These are phyloP conservation scores for Metschnikowia cubensis DNA, from an alignment of 805 yeast genomes.

Conservation along the genomic window DNA sequence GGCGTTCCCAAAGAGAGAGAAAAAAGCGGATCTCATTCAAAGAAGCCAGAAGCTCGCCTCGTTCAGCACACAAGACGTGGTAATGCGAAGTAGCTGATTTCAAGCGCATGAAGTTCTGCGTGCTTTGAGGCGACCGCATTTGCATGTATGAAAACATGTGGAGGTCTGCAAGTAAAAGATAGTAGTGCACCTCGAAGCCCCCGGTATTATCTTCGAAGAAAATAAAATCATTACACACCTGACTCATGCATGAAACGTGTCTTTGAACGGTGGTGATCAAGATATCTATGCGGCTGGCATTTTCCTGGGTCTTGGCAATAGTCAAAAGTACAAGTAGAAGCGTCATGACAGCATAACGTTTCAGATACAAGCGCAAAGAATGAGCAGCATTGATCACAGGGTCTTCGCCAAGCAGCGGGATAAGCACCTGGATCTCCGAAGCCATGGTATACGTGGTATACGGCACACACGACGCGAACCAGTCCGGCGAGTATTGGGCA, in stretches of 20 bases:
- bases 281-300: background rate
- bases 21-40: conserved; percentile 7
- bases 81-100: conserved; percentile 10
- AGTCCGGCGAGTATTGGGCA: background rate
- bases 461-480: conserved; percentile 6
- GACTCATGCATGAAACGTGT: conserved; percentile 6
- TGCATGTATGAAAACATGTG: conserved; percentile 11
- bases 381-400: background rate
- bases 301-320: conserved; percentile 1
- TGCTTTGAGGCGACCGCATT: conserved; percentile 1
- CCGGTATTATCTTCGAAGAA: background rate
- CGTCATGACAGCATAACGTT: conserved; percentile 8
- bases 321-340: conserved; percentile 8
- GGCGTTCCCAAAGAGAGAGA: conserved; percentile 10
- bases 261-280: conserved; percentile 6
- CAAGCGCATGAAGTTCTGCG: conserved; percentile 8
- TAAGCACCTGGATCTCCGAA: background rate
- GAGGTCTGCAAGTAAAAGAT: conserved; percentile 13
- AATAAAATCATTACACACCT: conserved; percentile 6
- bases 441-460: conserved; percentile 7
- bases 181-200: conserved; percentile 6
- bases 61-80: conserved; percentile 2
- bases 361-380: conserved; percentile 1
- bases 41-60: background rate
- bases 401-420: background rate